Conservation (phyloP, 2,329 filamentous ascomycete genomes). For the Septoria linicola region DNA sequence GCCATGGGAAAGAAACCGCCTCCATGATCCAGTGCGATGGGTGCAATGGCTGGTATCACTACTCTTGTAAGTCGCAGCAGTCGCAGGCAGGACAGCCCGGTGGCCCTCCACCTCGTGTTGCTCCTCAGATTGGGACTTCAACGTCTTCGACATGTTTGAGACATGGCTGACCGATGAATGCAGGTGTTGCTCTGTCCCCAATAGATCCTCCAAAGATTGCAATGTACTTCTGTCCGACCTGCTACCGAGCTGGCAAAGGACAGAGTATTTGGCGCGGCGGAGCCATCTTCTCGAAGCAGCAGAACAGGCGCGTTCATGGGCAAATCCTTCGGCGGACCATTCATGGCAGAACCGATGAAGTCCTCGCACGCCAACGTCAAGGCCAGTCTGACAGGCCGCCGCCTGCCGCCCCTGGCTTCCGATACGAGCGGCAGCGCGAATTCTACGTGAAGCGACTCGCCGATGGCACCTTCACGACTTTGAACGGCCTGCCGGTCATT, state of each 20-base stretch:
- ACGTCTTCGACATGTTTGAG: too few species aligned
- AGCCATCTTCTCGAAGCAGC: slow-evolving; percentile 9
- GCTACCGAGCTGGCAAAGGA: not conserved
- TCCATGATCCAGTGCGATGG: slow-evolving; percentile 96
- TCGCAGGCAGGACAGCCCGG: too few species aligned
- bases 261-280: slow-evolving; percentile 1
- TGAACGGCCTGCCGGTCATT: not conserved
- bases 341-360: not conserved
- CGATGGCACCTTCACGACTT: not conserved
- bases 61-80: too few species aligned
- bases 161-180: too few species aligned
- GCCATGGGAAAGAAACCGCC: slow-evolving; percentile 82
- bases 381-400: not conserved
- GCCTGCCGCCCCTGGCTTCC: not conserved
- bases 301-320: slow-evolving; percentile 3
- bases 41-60: slow-evolving; percentile 95
- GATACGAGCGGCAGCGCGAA: slow-evolving; percentile 6
- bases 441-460: slow-evolving; percentile 3
- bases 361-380: not conserved
- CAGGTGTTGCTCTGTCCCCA: slow-evolving; percentile 73
- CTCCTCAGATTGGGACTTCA: too few species aligned
- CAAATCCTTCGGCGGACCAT: not conserved
- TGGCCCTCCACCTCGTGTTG: too few species aligned
- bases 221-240: slow-evolving; percentile 50
- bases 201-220: slow-evolving; percentile 70